phyloP scores from a whole-genome alignment of 768 basidiomycete genomes.

The Rubroboletus pulcherrimus region DNA sequence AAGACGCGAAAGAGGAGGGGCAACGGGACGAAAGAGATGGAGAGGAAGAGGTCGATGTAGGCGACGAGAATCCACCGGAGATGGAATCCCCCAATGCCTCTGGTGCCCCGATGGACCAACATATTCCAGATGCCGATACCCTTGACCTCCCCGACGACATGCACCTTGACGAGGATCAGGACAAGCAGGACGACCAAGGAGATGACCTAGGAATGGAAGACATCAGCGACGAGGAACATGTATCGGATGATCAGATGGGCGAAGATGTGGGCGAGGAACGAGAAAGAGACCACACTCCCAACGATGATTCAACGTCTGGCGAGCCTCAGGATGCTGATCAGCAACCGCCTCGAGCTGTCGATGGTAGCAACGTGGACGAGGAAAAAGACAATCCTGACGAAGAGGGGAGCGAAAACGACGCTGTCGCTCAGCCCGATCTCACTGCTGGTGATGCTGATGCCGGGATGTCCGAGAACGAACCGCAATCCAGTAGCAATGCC shows the following conservation, averaged over 20 bases:
- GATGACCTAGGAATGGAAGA: conserved; percentile 35
- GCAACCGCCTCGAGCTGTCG: conserved; percentile 14
- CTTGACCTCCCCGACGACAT: conserved; percentile 90
- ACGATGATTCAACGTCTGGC: conserved; percentile 21
- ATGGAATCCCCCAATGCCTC: conserved; percentile 45
- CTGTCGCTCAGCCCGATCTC: conserved; percentile 38
- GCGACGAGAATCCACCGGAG: conserved; percentile 38
- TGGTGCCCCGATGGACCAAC: conserved; percentile 72
- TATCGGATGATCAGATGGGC: conserved; percentile 25
- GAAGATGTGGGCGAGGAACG: conserved; percentile 18
- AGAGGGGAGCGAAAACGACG: conserved; percentile 22
- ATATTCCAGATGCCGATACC: conserved; percentile 73
- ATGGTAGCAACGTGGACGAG: conserved; percentile 14
- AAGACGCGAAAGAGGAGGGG: conserved; percentile 28
- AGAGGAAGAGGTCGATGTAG: conserved; percentile 19
- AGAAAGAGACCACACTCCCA: conserved; percentile 5
- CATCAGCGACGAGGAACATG: conserved; percentile 31
- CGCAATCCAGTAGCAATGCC: conserved; percentile 16
- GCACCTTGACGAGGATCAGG: conserved; percentile 46
- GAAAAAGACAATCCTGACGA: conserved; percentile 32
- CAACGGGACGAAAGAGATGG: conserved; percentile 26
- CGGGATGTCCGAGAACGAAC: conserved; percentile 14
- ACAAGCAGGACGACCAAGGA: conserved; percentile 25
- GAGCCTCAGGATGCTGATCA: conserved; percentile 25
- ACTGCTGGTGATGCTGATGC: conserved; percentile 24